These are phyloP conservation scores for Colletotrichum salicis DNA, from an alignment of 2,329 filamentous ascomycete species.

Conservation along the genomic window DNA sequence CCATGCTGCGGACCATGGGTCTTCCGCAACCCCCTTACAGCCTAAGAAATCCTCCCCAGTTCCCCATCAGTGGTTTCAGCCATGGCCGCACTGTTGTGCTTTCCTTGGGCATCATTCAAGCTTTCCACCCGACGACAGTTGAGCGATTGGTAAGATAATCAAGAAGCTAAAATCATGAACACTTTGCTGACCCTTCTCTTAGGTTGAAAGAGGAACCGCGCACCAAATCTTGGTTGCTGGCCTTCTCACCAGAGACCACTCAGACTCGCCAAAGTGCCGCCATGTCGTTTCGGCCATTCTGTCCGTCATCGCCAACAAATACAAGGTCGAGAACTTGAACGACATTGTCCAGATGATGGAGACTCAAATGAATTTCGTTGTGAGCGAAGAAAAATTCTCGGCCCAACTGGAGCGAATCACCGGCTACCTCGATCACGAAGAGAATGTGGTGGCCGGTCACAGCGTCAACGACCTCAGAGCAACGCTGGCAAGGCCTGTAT, in stretches of 20 bases:
- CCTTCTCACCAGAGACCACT: constrained; percentile 34
- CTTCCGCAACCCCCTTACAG: constrained; percentile 20
- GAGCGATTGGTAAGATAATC: constrained; percentile 46
- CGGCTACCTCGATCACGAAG: constrained; percentile 25
- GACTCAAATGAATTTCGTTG: constrained; percentile 34
- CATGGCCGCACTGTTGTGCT: constrained; percentile 40
- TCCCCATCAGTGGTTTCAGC: constrained; percentile 34
- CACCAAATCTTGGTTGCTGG: constrained; percentile 42
- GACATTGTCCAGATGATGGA: constrained; percentile 37
- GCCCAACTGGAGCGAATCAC: constrained; percentile 9
- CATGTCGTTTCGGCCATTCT: constrained; percentile 48
- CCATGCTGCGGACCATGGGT: constrained; percentile 27
- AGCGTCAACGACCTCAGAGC: constrained; percentile 11
- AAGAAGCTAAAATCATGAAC: background rate
- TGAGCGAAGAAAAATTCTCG: constrained; percentile 30
- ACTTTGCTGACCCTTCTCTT: constrained; percentile 26
- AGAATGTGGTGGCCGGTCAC: constrained; percentile 12
- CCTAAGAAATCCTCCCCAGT: constrained; percentile 30
- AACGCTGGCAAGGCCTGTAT: constrained; percentile 39
- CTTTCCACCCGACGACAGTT: constrained; percentile 47
- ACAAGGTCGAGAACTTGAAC: constrained; percentile 48
- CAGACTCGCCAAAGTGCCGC: constrained; percentile 38
- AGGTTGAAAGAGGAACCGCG: constrained; percentile 50
- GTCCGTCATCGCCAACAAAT: constrained; percentile 57
- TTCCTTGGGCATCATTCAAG: constrained; percentile 52